Evolutionary conservation across 352 stramenopile species (phyloP), one percentile per base, ranked within the genome.

Genomic region (Thalassiosira sp.): DNA sequence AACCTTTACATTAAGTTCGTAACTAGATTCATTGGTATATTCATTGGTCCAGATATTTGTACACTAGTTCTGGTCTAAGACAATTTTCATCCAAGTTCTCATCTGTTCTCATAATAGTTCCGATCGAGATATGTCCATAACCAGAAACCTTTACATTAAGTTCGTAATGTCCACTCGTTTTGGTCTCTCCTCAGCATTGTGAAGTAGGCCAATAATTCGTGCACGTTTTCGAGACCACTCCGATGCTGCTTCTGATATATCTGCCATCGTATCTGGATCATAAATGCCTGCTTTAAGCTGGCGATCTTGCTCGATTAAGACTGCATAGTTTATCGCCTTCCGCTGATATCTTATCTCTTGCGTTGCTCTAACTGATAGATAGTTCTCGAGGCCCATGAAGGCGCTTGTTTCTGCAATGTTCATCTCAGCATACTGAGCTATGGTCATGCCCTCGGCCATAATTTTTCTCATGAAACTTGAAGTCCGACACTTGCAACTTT

Each of bases 251-350:
- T 72, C 40, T 42, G 79, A 81, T 25, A 85, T 31, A 45, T 76
- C 56, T 5, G 72, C 66, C 60, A 85, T 78, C 20, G 60, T 48
- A 8, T 76, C 61, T 33, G 70, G 59, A 61, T 85, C 77, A 40
- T 76, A 73, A 51, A 71, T 68, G 24, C 71, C 71, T 22, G 70
- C 62, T 16, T 70, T 56, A 33, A 28, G 33, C 53, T 85, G 77
- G 6, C 74, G 59, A 24, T 82, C 61, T 27, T 85, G 77, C 27
- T 82, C 77, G 31, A 63, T 62, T 24, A 85, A 56, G n/a, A 85
- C 72, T 16, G 65, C 67, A 20, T 67, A 62, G 16, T 63, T 61
- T 15, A 58, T 65, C 31, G 28, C 53, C 48, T 72, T 69, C 53
- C 79, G 73, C 42, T 72, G 79, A 22, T 77, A 28, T 2, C 54